Base-by-base conservation (phyloP, 2,329 filamentous ascomycete genomes). In the Chaetomium sp. region DNA sequence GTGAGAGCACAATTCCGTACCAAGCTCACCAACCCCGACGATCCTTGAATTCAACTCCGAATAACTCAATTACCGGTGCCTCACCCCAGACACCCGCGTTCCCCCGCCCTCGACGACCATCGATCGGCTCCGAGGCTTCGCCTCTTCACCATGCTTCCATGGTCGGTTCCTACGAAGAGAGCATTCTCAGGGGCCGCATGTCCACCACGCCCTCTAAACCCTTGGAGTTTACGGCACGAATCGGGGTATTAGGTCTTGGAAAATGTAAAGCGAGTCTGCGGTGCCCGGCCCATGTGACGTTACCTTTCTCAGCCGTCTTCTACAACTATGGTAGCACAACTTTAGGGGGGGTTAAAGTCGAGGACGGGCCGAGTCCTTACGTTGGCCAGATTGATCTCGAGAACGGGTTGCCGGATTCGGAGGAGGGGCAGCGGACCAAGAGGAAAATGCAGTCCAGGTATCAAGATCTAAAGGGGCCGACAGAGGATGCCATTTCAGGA, bases 151-250 rank as follows among this genome's bases (percentile, higher is more conserved):
- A 95, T 70, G 91, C 92, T 7, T 91, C 91, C 3, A 95, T 99
- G 88, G 92, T 97, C 2, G 94, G 94, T 2, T 96, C 92, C 1
- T 99, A 96, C 64, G 94, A 99, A 71, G 94, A 99, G 72, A 96
- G 91, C 34, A 96, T 99, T 58, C 76, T 99, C 1, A 85, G 90
- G 47, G 94, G 94, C 41, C 84, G 94, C 59, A 99, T 99, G 94
- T 97, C 94, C 34, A 96, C 91, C 1, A 94, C 86, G 2, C 92
- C 94, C 0, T 97, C 92, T 0, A 91, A 89, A 62, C 92, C 94
- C 5, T 76, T 99, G 5, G 86, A 96, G 62, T 99, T 99, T 66
- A 80, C 95, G 5, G 94, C 94, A 34, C 91, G 97, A 68, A 96
- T 99, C 55, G 94, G 94, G 27, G 94, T 97, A 0, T 76, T 97